Base-by-base conservation (phyloP, 2,329 filamentous ascomycete genomes). In the Didymella sp. region DNA sequence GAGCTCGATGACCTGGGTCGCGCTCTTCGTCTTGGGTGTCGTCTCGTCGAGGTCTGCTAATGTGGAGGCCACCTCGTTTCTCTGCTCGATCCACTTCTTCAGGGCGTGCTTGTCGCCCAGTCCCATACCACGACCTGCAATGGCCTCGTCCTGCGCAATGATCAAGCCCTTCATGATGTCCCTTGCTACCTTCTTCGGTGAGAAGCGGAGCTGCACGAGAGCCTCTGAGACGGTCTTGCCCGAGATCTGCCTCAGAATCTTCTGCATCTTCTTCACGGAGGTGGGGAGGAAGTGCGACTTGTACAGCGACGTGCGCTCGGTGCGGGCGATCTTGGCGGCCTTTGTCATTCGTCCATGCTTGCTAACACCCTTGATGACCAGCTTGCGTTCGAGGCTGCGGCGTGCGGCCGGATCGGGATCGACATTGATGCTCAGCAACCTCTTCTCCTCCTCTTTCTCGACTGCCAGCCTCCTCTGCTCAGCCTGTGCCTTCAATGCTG, bases 141-240 rank as follows among this genome's bases (percentile, higher is more conserved):
- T 82, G 31, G 95, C 95, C 70, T 89, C 81, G 72, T 96, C 91
- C 56, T 89, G 86, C 1, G 94, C 93, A 68, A 90, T 84, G 72
- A 95, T 86, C 17, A 99, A 81, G 72, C 95, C 90, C 71, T 87
- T 88, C 66, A 85, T 81, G 25, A 98, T 86, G 70, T 96, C 92
- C 64, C 85, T 82, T 6, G 94, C 91, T 62, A 89, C 90, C 80
- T 92, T 94, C 85, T 99, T 99, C 82, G 92, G 91, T 76, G 89
- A 94, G 80, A 94, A 98, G 53, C 89, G 86, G 91, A 99, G 96
- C 82, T 99, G 95, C 51, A 90, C 79, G 64, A 98, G 91, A 13
- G 95, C 95, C 31, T 99, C 93, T 56, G 96, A 92, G 59, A 99
- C 82, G n/a, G 89, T 88, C 84, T 97, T 98, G 64, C 95, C 95